Base-by-base conservation (phyloP, 2,329 filamentous ascomycete genomes). In the Sordariomycetes sp. region DNA sequence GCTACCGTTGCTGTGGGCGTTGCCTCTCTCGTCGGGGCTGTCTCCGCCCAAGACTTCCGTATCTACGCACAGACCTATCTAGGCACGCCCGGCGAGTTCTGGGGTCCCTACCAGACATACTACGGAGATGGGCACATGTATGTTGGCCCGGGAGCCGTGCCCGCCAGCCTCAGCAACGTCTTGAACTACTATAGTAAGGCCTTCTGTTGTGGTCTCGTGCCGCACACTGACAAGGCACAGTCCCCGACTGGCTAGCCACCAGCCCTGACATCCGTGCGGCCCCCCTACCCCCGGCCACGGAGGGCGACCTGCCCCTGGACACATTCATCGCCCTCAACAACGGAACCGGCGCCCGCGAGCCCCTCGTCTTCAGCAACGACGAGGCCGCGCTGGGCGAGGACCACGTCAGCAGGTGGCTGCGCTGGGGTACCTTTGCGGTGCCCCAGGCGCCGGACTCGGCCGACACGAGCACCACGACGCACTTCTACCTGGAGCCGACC, bases 41-140 rank as follows among this genome's bases (percentile, higher is more conserved):
- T 24, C 32, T 17, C 14, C 8, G 37, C 37, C 23, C 37, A 39
- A 30, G 33, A 20, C 28, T 39, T 39, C 33, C 32, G 37, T 3
- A 30, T 39, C 17, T 17, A 29, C 6, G 33, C 27, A 10, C 12
- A 35, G 27, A n/a, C 32, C n/a, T 23, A 25, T 12, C 23, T 14
- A 21, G 29, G 30, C 23, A 21, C 19, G 8, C 35, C 35, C 18
- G 32, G 32, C 15, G 15, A 27, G 15, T 16, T 15, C 17, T 30
- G 17, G 14, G n/a, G n/a, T n/a, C n/a, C n/a, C n/a, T n/a, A n/a
- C n/a, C 32, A 33, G 7, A 33, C 33, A 7, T 39, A 30, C 28
- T 39, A 39, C 28, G 37, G 27, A 15, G 37, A 39, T 19, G 37
- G 37, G 12, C 27, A 39, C 33, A 9, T 39, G 21, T 39, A 35